These are phyloP conservation scores for Gracilariopsis chorda DNA, from an alignment of 23 red algal species.

Conservation along the genomic window DNA sequence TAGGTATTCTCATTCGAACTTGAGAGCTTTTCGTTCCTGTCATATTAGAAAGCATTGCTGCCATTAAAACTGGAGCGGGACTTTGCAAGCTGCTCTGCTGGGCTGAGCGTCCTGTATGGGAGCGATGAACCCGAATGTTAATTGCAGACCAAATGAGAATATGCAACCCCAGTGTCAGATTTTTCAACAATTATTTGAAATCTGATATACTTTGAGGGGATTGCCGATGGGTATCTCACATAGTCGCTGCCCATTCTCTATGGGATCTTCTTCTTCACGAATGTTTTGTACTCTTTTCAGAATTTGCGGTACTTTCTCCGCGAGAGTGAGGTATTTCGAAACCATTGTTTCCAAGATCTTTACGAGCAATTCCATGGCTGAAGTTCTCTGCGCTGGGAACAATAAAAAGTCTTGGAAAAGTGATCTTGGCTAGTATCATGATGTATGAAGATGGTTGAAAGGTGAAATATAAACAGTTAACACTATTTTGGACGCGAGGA, in stretches of 20 bases:
- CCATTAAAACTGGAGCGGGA: too few relatives aligned
- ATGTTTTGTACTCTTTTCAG: conserved; percentile 16
- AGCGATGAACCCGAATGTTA: conserved; percentile 13
- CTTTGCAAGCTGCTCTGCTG: not conserved
- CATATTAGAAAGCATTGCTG: not conserved
- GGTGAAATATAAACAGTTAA: too few relatives aligned
- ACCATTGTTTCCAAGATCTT: conserved; percentile 79
- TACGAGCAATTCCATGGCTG: conserved; percentile 55
- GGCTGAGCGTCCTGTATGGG: not conserved
- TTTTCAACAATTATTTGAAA: conserved; percentile 68
- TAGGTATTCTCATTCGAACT: too few relatives aligned
- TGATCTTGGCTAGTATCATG: too few relatives aligned
- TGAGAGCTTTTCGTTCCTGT: too few relatives aligned
- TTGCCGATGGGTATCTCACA: conserved; percentile 38
- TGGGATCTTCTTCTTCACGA: not conserved
- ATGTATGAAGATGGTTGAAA: too few relatives aligned
- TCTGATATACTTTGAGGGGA: conserved; percentile 72
- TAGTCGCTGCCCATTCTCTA: not conserved
- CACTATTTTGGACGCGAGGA: too few relatives aligned
- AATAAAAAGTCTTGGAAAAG: too few relatives aligned
- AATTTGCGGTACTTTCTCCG: conserved; percentile 34
- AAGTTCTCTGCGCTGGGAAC: too few relatives aligned
- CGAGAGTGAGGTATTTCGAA: conserved; percentile 57
- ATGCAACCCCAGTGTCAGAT: conserved; percentile 84
- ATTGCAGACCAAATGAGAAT: conserved; percentile 73